Evolutionary conservation across 345 rosid genomes (phyloP).

Genomic region (Rhodamnia rubescens): DNA sequence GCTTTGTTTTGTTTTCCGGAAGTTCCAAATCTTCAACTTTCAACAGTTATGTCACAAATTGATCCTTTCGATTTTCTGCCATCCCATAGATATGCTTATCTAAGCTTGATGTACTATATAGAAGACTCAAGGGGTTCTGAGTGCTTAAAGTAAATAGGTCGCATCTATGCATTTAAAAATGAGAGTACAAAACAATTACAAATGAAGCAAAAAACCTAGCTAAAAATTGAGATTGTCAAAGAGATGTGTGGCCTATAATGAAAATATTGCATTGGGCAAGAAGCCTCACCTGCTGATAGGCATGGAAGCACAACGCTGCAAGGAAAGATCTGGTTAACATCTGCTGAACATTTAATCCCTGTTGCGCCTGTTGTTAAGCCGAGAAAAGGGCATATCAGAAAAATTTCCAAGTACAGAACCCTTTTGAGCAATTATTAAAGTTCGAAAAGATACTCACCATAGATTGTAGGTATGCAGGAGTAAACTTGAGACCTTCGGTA

Average conservation of each 20-base stretch:
- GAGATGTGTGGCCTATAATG: neutral
- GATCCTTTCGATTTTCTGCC: neutral
- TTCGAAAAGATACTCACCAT: constrained; percentile 17
- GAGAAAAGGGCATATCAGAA: neutral
- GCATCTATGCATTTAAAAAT: neutral
- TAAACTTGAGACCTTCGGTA: constrained; percentile 32
- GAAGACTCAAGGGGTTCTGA: neutral
- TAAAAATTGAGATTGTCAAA: neutral
- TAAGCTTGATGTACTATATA: neutral
- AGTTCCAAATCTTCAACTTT: neutral
- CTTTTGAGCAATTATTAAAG: neutral
- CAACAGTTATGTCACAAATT: neutral
- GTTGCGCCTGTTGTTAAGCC: constrained; percentile 4
- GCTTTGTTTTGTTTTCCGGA: neutral
- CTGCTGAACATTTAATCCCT: constrained; percentile 74
- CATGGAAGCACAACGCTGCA: constrained; percentile 93
- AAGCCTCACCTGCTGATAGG: constrained; percentile 81
- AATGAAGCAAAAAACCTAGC: neutral
- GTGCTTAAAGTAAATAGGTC: neutral
- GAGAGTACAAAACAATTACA: neutral
- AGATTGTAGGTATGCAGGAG: constrained; percentile 26
- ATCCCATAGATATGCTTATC: neutral
- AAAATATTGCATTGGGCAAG: neutral
- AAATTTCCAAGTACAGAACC: neutral
- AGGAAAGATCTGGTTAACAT: constrained; percentile 49